A percentile compares a stretch with the other conserved stretches of the same genome.
phyloP scores from a whole-genome alignment of 179 eudicot species.

The Heliamphora pulchella region DNA sequence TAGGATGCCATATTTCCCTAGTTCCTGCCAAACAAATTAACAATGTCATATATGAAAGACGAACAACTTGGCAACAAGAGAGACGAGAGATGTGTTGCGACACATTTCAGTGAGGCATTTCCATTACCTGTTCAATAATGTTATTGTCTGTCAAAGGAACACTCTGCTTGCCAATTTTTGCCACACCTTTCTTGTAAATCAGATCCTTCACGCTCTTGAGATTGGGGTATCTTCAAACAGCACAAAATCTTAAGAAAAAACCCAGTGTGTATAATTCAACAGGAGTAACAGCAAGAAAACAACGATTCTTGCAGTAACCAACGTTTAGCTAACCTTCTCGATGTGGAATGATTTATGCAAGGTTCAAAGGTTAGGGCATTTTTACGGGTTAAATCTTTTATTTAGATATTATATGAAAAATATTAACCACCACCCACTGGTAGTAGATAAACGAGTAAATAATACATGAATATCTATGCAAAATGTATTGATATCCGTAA shows the following conservation, averaged over 20 bases:
- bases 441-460: neutral
- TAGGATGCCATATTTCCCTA: slow-evolving; percentile 60
- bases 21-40: slow-evolving; percentile 29
- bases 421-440: neutral
- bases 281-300: neutral
- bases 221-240: slow-evolving; percentile 49
- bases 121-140: slow-evolving; percentile 55
- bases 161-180: slow-evolving; percentile 53
- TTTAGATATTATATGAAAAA: neutral
- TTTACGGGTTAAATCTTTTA: neutral
- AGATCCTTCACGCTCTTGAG: slow-evolving; percentile 67
- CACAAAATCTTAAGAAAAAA: neutral
- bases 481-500: no score
- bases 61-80: neutral
- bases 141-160: slow-evolving; percentile 67
- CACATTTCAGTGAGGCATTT: neutral
- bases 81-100: neutral
- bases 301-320: neutral
- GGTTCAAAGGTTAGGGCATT: neutral
- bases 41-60: neutral
- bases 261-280: neutral
- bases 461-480: no score
- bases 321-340: neutral
- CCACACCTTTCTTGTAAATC: slow-evolving; percentile 64
- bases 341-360: neutral